Evolutionary conservation across 805 yeast genomes (phyloP).

Genomic region (Saccharomycodes ludwigii): DNA sequence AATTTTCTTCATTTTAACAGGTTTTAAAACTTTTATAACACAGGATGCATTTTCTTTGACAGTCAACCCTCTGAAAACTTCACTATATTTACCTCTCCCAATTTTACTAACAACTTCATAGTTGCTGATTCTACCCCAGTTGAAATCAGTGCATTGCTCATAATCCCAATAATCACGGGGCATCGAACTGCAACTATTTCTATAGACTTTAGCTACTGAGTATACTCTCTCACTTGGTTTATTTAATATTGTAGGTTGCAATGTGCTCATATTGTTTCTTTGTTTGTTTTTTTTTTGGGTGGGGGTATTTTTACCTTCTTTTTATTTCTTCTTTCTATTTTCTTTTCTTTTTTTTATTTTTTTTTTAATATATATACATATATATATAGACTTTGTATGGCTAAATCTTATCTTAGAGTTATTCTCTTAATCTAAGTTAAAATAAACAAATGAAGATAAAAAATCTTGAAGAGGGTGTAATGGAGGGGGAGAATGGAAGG

Average conservation of each 20-base stretch:
- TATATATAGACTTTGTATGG: background rate
- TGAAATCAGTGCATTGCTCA: constrained; percentile 47
- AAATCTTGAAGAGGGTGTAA: too few relatives aligned
- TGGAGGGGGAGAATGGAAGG: too few relatives aligned
- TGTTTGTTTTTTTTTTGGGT: too few relatives aligned
- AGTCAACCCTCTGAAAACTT: constrained; percentile 79
- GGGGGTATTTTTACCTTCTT: background rate
- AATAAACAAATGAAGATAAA: too few relatives aligned
- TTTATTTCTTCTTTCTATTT: background rate
- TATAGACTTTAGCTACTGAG: constrained; percentile 66
- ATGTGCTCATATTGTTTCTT: constrained; percentile 6
- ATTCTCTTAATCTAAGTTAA: too few relatives aligned
- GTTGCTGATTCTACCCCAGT: constrained; percentile 77
- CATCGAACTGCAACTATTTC: constrained; percentile 64
- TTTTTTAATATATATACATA: background rate
- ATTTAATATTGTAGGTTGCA: constrained; percentile 24
- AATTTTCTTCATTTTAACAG: constrained; percentile 86
- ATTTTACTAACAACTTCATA: constrained; percentile 76
- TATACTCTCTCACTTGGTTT: constrained; percentile 25
- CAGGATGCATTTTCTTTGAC: constrained; percentile 47
- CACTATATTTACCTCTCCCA: constrained; percentile 90
- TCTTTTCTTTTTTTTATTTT: background rate
- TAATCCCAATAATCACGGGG: constrained; percentile 87
- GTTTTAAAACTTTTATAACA: constrained; percentile 85
- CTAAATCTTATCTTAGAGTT: too few relatives aligned